phyloP scores from a whole-genome alignment of 1,139 yeast species.

The Saccharomycopsis hybrid region DNA sequence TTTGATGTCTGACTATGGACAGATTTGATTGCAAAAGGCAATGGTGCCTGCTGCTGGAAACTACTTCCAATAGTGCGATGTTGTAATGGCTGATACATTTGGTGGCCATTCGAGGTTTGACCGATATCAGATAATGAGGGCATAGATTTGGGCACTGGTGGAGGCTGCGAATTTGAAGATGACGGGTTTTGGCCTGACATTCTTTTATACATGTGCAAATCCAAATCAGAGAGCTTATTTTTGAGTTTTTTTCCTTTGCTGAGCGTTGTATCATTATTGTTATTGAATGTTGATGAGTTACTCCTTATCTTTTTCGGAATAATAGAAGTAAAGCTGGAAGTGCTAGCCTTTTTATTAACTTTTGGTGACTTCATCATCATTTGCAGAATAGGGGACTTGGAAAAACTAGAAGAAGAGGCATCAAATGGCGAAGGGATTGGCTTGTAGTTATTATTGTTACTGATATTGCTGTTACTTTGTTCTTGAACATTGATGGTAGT shows the following conservation, averaged over 20 bases:
- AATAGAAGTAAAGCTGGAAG: constrained; percentile 9
- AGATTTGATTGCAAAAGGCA: too few relatives aligned
- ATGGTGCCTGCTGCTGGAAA: too few relatives aligned
- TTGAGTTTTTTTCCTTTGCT: neutral
- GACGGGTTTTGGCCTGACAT: neutral
- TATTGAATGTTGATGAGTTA: neutral
- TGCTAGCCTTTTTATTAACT: constrained; percentile 8
- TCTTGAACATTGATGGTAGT: neutral
- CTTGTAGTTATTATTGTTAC: neutral
- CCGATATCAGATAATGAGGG: constrained; percentile 5
- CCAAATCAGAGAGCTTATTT: constrained; percentile 2
- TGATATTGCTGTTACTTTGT: neutral
- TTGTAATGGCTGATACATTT: too few relatives aligned
- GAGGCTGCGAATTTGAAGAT: neutral
- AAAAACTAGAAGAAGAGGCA: neutral
- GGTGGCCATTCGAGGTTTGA: too few relatives aligned
- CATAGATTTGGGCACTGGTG: neutral
- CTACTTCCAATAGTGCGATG: too few relatives aligned
- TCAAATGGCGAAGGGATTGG: constrained; percentile 15
- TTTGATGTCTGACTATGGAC: too few relatives aligned
- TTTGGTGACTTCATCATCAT: constrained; percentile 9
- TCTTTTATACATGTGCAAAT: constrained; percentile 2
- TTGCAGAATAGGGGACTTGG: constrained; percentile 11
- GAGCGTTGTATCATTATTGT: neutral
- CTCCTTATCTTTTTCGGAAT: constrained; percentile 7